Evolutionary conservation across 2,329 filamentous ascomycete genomes (phyloP).

Genomic region (Macrophomina phaseolina): DNA sequence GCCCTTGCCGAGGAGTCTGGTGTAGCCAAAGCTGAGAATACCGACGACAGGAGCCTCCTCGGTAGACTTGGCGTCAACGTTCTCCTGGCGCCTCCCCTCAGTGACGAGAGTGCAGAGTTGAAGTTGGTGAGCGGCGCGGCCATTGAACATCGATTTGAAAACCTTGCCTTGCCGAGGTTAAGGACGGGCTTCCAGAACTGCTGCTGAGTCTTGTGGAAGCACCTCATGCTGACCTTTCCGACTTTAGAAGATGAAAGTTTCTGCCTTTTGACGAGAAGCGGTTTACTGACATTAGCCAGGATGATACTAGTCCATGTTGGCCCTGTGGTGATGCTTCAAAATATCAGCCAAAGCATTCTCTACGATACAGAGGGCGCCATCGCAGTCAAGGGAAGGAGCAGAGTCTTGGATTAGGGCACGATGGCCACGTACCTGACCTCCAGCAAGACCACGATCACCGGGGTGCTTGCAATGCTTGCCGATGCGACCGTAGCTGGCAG

Average conservation of each 20-base stretch:
- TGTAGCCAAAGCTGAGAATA: slow-evolving; percentile 95
- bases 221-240: slow-evolving; percentile 60
- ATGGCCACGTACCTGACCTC: slow-evolving; percentile 69
- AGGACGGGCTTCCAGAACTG: slow-evolving; percentile 98
- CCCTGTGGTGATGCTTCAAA: slow-evolving; percentile 83
- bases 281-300: slow-evolving; percentile 70
- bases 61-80: slow-evolving; percentile 78
- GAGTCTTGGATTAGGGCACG: neutral
- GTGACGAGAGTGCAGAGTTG: slow-evolving; percentile 94
- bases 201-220: slow-evolving; percentile 73
- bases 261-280: no score
- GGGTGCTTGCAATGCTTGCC: slow-evolving; percentile 97
- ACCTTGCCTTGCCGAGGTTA: slow-evolving; percentile 83
- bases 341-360: neutral
- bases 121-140: neutral
- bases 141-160: neutral
- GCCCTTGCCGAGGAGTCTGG: slow-evolving; percentile 98
- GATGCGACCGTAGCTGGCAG: slow-evolving; percentile 95
- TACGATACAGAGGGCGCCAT: no score
- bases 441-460: slow-evolving; percentile 76
- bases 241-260: slow-evolving; percentile 43
- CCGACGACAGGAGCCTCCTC: slow-evolving; percentile 97
- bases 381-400: no score
- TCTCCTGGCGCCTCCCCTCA: slow-evolving; percentile 88
- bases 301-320: slow-evolving; percentile 92